Base-by-base conservation (phyloP, 768 basidiomycete genomes). In the Mycena kentingensis region DNA sequence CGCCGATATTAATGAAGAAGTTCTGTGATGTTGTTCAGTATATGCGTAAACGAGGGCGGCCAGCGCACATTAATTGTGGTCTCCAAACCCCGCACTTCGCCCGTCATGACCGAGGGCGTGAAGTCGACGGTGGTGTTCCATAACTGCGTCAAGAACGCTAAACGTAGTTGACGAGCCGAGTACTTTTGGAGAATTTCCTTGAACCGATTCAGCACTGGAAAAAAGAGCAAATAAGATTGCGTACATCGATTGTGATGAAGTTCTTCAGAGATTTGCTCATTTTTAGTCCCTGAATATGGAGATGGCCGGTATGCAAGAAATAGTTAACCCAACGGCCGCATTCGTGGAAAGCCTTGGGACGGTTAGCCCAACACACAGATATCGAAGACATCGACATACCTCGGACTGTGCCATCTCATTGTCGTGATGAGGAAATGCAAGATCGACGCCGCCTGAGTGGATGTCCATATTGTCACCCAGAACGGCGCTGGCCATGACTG, bases 221-320 rank as follows among this genome's bases (percentile, higher is more conserved):
- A 52, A 43, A 49, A 41, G 11, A 36, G 41, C 21, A 34, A 37
- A 31, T 49, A 42, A 35, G 28, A 42, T 36, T 34, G 63, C 87
- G 67, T 64, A 90, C 90, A 62, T 90, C 87, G 51, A 99, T 97
- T 6, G 97, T 98, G 63, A 98, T 97, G 67, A 98, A 99, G 66
- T 99, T 99, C 70, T 99, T 99, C 57, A 99, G 73, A 10, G 93
- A 95, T 73, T 99, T 99, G 74, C 91, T 94, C 97, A 99, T 99
- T 72, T 99, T 99, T 52, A 97, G 76, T 8, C 97, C 97, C 67
- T 97, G 93, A 61, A 99, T 98, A 68, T 98, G 95, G 28, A 99
- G 75, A 74, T 99, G 97, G 11, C 97, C 97, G 0, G 96, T 98
- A 70, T 99, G 97, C 43, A 98, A 74, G 76, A 99, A 99, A 69